phyloP scores from a whole-genome alignment of 23 red algal species.

The Agarophyton chilense region DNA sequence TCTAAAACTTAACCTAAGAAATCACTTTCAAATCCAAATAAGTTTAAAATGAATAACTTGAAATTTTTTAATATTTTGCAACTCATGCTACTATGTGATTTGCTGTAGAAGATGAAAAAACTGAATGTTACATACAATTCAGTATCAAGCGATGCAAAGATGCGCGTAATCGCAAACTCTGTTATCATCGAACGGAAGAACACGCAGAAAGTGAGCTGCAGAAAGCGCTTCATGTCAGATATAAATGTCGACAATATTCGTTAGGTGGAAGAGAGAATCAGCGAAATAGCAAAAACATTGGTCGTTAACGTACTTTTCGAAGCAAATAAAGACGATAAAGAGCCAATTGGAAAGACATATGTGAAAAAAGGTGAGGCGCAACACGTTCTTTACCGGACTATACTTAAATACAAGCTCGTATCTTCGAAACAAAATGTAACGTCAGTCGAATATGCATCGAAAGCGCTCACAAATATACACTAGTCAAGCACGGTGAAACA shows the following conservation, averaged over 20 bases:
- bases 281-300: background rate
- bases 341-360: too few relatives aligned
- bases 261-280: background rate
- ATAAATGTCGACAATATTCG: background rate
- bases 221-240: background rate
- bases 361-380: too few relatives aligned
- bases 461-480: too few relatives aligned
- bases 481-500: too few relatives aligned
- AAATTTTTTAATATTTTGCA: background rate
- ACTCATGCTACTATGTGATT: background rate
- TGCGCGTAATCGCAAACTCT: background rate
- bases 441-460: too few relatives aligned
- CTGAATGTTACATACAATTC: conserved; percentile 3
- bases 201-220: background rate
- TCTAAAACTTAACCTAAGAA: too few relatives aligned
- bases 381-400: too few relatives aligned
- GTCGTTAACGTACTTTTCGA: background rate
- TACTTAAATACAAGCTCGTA: too few relatives aligned
- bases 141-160: background rate
- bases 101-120: background rate
- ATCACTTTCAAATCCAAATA: too few relatives aligned
- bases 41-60: too few relatives aligned
- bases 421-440: too few relatives aligned
- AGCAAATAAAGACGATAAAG: too few relatives aligned
- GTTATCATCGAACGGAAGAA: background rate